Percentiles rank a stretch among this genome's conserved stretches.
These are phyloP conservation scores for Aureobasidium sp. DNA, from an alignment of 2,329 filamentous ascomycete species.

Conservation along the genomic window DNA sequence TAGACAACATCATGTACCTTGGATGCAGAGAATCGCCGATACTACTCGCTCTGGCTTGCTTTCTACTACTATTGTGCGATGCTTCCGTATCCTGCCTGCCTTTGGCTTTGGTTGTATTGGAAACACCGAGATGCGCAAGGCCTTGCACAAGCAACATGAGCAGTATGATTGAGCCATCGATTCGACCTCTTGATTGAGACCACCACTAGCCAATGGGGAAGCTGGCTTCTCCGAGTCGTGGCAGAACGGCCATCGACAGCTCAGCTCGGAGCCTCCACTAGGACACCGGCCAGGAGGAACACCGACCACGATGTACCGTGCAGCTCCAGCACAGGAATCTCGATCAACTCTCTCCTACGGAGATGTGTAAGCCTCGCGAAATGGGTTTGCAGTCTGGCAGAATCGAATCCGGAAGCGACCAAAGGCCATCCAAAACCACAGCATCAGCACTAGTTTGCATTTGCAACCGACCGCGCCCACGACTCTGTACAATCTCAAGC, in stretches of 20 bases:
- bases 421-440: not conserved
- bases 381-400: not conserved
- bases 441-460: not conserved
- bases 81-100: slow-evolving; percentile 27
- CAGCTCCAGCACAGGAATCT: not conserved
- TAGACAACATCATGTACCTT: not conserved
- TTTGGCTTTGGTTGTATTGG: slow-evolving; percentile 26
- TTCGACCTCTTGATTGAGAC: too few species aligned
- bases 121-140: slow-evolving; percentile 22
- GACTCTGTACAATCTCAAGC: not conserved
- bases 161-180: not conserved
- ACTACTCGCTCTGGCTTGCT: slow-evolving; percentile 20
- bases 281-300: not conserved
- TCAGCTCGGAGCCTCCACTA: not conserved
- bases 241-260: not conserved
- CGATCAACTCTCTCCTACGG: too few species aligned
- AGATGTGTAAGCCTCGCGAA: not conserved
- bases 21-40: slow-evolving; percentile 13
- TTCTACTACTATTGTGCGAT: slow-evolving; percentile 24
- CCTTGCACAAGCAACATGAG: slow-evolving; percentile 10
- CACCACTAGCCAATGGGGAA: not conserved
- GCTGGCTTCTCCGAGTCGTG: not conserved
- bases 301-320: not conserved
- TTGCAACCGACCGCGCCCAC: not conserved
- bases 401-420: not conserved